A percentile compares a stretch with the other conserved stretches of the same genome.
Evolutionary conservation across 2,329 filamentous ascomycete genomes (phyloP).

Genomic region (Alternaria metachromatica): DNA sequence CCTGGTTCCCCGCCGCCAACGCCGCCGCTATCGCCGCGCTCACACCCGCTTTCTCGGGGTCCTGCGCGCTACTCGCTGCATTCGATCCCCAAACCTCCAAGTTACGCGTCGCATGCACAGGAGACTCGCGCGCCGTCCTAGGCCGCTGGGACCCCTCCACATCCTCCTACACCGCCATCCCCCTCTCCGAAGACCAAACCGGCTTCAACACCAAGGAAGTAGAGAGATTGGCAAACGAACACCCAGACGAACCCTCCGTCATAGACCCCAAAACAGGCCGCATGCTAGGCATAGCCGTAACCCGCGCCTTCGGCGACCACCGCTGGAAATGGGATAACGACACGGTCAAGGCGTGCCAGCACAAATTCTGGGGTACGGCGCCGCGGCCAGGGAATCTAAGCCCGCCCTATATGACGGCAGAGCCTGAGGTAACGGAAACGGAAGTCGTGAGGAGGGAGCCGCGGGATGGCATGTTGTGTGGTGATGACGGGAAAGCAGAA

Average conservation of each 20-base stretch:
- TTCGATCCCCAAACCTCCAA: constrained; percentile 63
- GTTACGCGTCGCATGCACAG: constrained; percentile 69
- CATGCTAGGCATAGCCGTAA: constrained; percentile 66
- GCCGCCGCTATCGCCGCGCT: constrained; percentile 38
- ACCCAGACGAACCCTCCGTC: constrained; percentile 67
- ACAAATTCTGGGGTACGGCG: constrained; percentile 58
- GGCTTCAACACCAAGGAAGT: constrained; percentile 68
- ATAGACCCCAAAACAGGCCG: constrained; percentile 63
- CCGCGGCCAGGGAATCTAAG: constrained; percentile 57
- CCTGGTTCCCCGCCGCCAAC: constrained; percentile 47
- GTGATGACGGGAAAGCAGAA: neutral
- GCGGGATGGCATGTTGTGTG: neutral
- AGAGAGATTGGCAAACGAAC: constrained; percentile 61
- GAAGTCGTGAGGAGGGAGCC: constrained; percentile 53
- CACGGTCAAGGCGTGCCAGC: constrained; percentile 54
- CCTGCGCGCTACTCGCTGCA: constrained; percentile 68
- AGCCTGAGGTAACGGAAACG: constrained; percentile 68
- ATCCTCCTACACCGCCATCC: constrained; percentile 58
- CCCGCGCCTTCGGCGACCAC: constrained; percentile 72
- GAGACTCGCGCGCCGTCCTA: constrained; percentile 71
- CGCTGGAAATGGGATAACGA: constrained; percentile 70
- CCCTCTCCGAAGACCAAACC: constrained; percentile 70
- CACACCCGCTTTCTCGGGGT: constrained; percentile 58
- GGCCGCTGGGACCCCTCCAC: constrained; percentile 56
- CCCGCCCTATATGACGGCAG: constrained; percentile 72